phyloP scores from a whole-genome alignment of 148 eudicot genomes.

The Camellia lanceoleosa region DNA sequence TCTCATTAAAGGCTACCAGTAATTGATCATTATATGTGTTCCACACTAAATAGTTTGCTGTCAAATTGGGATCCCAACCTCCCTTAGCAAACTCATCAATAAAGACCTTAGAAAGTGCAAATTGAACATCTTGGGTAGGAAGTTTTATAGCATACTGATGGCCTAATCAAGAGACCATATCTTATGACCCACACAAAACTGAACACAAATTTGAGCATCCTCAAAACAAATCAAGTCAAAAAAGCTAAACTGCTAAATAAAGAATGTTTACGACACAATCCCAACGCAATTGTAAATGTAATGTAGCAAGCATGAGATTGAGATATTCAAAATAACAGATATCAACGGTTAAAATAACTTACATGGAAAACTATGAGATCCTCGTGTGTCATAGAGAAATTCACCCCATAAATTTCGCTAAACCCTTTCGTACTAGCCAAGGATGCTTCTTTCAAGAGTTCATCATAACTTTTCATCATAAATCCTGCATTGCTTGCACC shows the following conservation, averaged over 20 bases:
- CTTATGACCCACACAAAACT: background rate
- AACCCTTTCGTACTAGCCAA: conserved; percentile 16
- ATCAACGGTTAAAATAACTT: no score
- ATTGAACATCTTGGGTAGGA: background rate
- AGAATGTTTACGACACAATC: background rate
- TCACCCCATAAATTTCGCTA: conserved; percentile 33
- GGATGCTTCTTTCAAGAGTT: no score
- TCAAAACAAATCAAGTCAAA: background rate
- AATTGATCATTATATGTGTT: background rate
- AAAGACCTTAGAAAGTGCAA: background rate
- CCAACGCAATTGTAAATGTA: background rate
- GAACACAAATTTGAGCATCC: background rate
- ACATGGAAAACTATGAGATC: conserved; percentile 16
- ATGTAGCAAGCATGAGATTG: background rate
- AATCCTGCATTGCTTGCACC: no score
- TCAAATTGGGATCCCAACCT: background rate
- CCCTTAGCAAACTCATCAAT: background rate
- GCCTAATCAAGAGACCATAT: background rate
- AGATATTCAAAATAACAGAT: background rate
- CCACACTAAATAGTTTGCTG: background rate
- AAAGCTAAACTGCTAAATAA: background rate
- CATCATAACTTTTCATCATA: no score
- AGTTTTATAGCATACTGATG: background rate
- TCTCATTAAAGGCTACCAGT: background rate
- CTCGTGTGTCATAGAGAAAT: conserved; percentile 21